Base-by-base conservation (phyloP, 495 filamentous ascomycete genomes). In the Penicillium angulare region DNA sequence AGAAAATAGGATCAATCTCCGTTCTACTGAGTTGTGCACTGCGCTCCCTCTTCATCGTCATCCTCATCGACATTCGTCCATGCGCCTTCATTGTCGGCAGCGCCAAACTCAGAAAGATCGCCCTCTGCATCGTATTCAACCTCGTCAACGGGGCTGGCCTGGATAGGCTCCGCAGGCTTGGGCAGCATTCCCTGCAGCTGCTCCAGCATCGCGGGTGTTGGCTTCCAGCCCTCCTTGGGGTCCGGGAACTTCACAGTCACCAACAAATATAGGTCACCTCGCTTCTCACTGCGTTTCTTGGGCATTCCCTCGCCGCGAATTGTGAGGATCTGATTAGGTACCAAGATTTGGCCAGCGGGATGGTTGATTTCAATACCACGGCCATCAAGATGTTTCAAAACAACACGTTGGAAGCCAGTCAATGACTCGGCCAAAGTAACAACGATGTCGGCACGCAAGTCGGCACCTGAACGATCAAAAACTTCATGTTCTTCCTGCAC, bases 231-330 rank as follows among this genome's bases (percentile, higher is more conserved):
- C 5, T 46, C 13, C 27, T 31, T 2, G 27, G 27, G 27, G 45
- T 90, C 83, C 20, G 93, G 93, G 75, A 97, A 97, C 36, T 89
- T 83, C 53, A 98, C 76, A 60, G 95, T 85, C 47, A 96, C 85
- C 16, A 86, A 63, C 23, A 98, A 78, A 67, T 90, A 98, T 7
- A 98, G 76, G 60, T 97, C 91, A 13, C 93, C 93, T 59, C 84
- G 89, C 5, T 66, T 57, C 26, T 98, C 93, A 47, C 83, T 86
- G 52, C 85, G 84, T 78, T 97, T 97, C 50, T 81, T 60, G 6
- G 95, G 92, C 93, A 98, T 98, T 36, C 93, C 93, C 67, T 98
- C 93, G 24, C 88, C 90, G 4, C 76, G 63, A 4, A 98, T 74
- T 70, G 89, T 95, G 51, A 98, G 77, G 12, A 90, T 80, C 57